Evolutionary conservation across 192 early-diverging fungal genomes (phyloP), one percentile per base, ranked within the genome.

Genomic region (Geosiphon pyriformis): DNA sequence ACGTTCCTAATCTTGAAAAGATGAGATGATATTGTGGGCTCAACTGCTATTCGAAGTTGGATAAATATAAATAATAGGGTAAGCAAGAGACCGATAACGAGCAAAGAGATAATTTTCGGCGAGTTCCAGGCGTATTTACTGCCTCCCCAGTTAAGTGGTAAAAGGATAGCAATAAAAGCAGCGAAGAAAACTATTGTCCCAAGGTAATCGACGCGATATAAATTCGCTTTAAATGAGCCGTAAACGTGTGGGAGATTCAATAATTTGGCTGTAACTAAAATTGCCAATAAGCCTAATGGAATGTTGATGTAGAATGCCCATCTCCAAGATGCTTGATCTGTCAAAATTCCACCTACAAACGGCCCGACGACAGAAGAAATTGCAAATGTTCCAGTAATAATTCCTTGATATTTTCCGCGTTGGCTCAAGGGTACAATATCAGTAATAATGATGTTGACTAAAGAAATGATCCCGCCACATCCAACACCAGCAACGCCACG

Each of bases 391-490:
- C 70, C 64, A 0, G 73, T 73, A 46, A 86, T 74, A 23, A 86
- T 67, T 10, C 79, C 82, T 70, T 83, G 82, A 69, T 78, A 87
- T 11, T 78, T 74, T 47, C 78, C 77, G 17, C 85, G 79, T 49
- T 83, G 76, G 56, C 74, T 77, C 61, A 82, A 61, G 7, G 86
- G 79, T 55, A 85, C 77, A 27, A 83, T 73, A 60, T 89, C 85
- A 0, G 84, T 68, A 27, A 90, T 79, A 53, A 88, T 84, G 25
- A 86, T 82, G 70, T 86, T 79, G 34, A 79, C 78, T 66, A 84
- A 68, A 32, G 80, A 73, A 42, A 86, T 80, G 34, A 88, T 74
- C 2, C 78, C 82, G 3, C 75, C 78, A 29, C 72, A 79, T 25
- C 87, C 87, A 1, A 88, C 26, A 3, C 87, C 87, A 31, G 78